phyloP scores from a whole-genome alignment of 2,329 filamentous ascomycete genomes.

The Hymenoscyphus linearis region DNA sequence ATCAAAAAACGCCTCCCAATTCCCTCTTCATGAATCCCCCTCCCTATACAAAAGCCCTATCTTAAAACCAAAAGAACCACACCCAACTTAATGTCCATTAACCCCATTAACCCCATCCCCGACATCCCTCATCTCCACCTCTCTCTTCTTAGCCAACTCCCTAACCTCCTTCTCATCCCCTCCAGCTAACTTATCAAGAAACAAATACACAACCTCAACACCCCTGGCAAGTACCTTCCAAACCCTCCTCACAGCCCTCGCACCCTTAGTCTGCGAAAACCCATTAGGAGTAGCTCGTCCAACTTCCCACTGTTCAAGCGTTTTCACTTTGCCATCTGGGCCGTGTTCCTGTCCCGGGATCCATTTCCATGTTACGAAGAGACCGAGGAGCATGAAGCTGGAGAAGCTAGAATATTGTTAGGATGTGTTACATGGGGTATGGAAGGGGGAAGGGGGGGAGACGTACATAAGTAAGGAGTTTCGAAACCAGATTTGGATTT shows the following conservation, averaged over 20 bases:
- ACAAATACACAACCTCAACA: constrained; percentile 8
- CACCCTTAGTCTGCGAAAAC: constrained; percentile 10
- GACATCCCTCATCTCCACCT: constrained; percentile 22
- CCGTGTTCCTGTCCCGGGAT: constrained; percentile 17
- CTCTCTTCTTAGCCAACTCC: constrained; percentile 1
- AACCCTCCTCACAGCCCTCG: constrained; percentile 4
- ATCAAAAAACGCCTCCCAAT: too few species aligned
- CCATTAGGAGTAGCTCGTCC: constrained; percentile 15
- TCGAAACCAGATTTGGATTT: constrained; percentile 18
- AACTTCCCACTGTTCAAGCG: constrained; percentile 20
- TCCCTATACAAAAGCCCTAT: too few species aligned
- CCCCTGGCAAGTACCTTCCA: constrained; percentile 9
- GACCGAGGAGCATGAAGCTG: constrained; percentile 21
- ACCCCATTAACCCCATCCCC: neutral
- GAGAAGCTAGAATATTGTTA: constrained; percentile 20
- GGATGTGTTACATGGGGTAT: neutral
- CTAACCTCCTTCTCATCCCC: constrained; percentile 11
- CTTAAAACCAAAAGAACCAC: too few species aligned
- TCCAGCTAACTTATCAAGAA: constrained; percentile 14
- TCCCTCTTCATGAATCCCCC: too few species aligned
- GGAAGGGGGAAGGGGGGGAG: neutral
- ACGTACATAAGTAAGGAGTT: constrained; percentile 22
- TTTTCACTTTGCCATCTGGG: constrained; percentile 14
- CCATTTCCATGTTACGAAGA: constrained; percentile 17
- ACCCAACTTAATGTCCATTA: neutral